phyloP scores from a whole-genome alignment of 352 stramenopile species.

The Phytophthora pseudosyringae region DNA sequence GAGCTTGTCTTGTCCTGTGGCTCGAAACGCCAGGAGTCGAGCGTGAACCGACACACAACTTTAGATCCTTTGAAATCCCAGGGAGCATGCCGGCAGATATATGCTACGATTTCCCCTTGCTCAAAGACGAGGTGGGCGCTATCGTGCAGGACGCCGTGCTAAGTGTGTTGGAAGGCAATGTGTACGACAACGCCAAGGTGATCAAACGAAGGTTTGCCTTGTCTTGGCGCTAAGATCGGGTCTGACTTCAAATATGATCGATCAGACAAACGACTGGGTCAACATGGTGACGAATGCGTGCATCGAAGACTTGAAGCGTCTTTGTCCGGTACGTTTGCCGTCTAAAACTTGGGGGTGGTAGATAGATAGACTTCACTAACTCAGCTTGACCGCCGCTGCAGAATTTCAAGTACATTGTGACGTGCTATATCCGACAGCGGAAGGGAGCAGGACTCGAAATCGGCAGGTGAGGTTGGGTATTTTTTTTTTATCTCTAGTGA shows the following conservation, averaged over 20 bases:
- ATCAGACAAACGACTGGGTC: conserved; percentile 69
- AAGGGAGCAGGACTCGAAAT: conserved; percentile 72
- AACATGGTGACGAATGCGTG: conserved; percentile 71
- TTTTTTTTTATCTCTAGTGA: background rate
- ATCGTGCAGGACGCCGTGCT: conserved; percentile 81
- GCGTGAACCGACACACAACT: conserved; percentile 24
- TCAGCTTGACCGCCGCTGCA: conserved; percentile 20
- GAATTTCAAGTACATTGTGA: conserved; percentile 90
- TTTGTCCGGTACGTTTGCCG: conserved; percentile 51
- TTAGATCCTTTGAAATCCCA: conserved; percentile 10
- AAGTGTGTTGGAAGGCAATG: conserved; percentile 72
- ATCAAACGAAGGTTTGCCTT: background rate
- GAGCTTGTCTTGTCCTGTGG: conserved; percentile 4
- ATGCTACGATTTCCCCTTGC: conserved; percentile 75
- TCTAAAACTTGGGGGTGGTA: too few species aligned
- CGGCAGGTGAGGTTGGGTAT: conserved; percentile 36
- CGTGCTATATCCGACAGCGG: conserved; percentile 69
- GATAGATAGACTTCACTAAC: background rate
- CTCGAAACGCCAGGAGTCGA: conserved; percentile 13
- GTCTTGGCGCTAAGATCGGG: background rate
- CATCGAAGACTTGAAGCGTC: conserved; percentile 66
- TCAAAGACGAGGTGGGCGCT: conserved; percentile 75
- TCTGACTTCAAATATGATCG: background rate
- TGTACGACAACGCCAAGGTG: conserved; percentile 83
- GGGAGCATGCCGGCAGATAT: conserved; percentile 41